Evolutionary conservation across 2,329 filamentous ascomycete genomes (phyloP).

Genomic region (Monosporascus sp.): DNA sequence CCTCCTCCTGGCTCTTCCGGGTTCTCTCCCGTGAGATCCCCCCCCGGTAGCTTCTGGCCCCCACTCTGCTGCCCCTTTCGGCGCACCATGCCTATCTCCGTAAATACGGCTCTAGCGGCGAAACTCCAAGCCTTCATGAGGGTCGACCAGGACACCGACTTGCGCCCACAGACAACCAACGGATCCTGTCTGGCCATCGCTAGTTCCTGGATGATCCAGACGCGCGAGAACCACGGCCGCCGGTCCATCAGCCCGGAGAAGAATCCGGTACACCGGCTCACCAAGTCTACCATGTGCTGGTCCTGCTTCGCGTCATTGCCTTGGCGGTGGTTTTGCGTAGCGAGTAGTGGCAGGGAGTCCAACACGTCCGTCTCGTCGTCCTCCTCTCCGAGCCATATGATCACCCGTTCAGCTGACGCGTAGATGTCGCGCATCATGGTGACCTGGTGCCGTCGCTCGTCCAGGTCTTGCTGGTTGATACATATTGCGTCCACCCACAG

Average conservation of each 20-base stretch:
- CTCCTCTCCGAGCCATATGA: conserved; percentile 8
- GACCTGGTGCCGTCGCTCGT: conserved; percentile 9
- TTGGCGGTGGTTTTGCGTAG: background rate
- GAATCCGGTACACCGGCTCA: conserved; percentile 1
- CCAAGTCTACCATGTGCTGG: background rate
- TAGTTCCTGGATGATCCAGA: conserved; percentile 8
- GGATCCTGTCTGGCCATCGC: conserved; percentile 6
- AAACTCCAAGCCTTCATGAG: conserved; percentile 1
- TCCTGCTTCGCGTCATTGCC: background rate
- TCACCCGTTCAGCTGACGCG: conserved; percentile 5
- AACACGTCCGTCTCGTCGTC: conserved; percentile 4
- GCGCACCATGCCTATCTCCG: background rate
- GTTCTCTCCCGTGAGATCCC: too few species aligned
- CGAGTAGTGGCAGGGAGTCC: conserved; percentile 1
- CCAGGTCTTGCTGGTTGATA: conserved; percentile 7
- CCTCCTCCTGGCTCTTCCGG: too few species aligned
- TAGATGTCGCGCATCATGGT: conserved; percentile 11
- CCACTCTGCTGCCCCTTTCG: too few species aligned
- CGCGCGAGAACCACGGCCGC: conserved; percentile 6
- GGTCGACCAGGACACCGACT: conserved; percentile 2
- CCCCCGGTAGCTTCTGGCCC: too few species aligned
- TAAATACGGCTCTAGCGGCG: background rate
- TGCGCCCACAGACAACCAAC: conserved; percentile 3
- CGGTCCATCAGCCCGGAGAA: background rate
- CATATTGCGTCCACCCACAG: conserved; percentile 14